Base-by-base conservation (phyloP, 1,284 basidiomycete genomes). In the Volvariella surrecta region DNA sequence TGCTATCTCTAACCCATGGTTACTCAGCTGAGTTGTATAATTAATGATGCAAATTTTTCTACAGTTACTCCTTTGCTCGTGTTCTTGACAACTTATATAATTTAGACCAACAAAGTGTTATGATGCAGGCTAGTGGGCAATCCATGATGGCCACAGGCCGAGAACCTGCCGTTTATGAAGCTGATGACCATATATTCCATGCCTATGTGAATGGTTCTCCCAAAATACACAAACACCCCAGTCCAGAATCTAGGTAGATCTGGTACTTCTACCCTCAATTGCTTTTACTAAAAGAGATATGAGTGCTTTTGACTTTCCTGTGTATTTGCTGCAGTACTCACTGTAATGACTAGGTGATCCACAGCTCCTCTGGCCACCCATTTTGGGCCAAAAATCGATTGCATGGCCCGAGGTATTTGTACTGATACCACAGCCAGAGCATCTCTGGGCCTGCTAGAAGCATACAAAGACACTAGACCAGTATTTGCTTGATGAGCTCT, bases 381-480 rank as follows among this genome's bases (percentile, higher is more conserved):
- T 53, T 8, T 45, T 58, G 8, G 54, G 54, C 2, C 51, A 52
- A 30, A 48, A 44, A 24, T 51, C 50, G 2, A 49, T 51, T 8
- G 37, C 21, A 1, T 59, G 54, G 54, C 15, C 40, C 1, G 35
- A 46, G 22, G 43, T 59, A 1, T 57, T 59, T 19, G n/a, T 20
- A 1, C 40, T 49, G 0, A 52, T 59, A 22, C 37, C 50, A 30
- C 56, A 45, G 28, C 53, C 52, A 1, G 42, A 45, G 2, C 11
- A 49, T 4, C 46, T 54, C 8, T 59, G 58, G 58, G 32, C 46
- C 1, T 16, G 11, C 13, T 59, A 54, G 56, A 47, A 49, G 20
- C 56, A 56, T 0, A 42, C 42, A 3, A 50, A 50, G 21, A 48
- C 49, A 0, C 40, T 58, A 1, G 45, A 58, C 7, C 32, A 52